These are phyloP conservation scores for Globisporangium megalacanthum DNA, from an alignment of 352 stramenopile genomes.

Conservation along the genomic window DNA sequence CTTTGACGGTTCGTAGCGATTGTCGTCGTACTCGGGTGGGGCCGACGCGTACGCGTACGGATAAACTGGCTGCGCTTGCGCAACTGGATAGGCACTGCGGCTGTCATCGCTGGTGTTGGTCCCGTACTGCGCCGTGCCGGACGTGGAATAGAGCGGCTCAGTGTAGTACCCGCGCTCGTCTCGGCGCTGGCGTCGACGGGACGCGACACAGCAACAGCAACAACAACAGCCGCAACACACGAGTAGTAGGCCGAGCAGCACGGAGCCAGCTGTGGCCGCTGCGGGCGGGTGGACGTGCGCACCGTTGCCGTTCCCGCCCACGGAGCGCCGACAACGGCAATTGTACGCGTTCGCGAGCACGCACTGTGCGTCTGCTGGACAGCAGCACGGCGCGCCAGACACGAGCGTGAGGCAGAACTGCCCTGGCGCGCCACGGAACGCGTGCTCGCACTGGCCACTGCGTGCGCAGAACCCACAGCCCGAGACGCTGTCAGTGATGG, in stretches of 20 bases:
- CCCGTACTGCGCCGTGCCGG: slow-evolving; percentile 30
- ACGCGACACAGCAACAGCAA: slow-evolving; percentile 36
- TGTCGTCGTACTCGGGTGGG: slow-evolving; percentile 17
- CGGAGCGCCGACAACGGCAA: slow-evolving; percentile 43
- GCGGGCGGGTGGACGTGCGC: slow-evolving; percentile 11
- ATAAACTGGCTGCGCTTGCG: slow-evolving; percentile 20
- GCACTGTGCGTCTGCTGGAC: slow-evolving; percentile 48
- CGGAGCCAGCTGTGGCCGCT: slow-evolving; percentile 15
- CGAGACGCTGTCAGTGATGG: slow-evolving; percentile 14
- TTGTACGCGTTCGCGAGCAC: slow-evolving; percentile 43
- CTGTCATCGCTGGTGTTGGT: slow-evolving; percentile 13
- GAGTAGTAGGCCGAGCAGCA: slow-evolving; percentile 22
- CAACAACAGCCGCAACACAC: slow-evolving; percentile 52
- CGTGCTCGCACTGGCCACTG: slow-evolving; percentile 53
- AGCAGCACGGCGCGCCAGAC: slow-evolving; percentile 57
- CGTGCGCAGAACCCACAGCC: slow-evolving; percentile 58
- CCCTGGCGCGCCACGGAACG: slow-evolving; percentile 46
- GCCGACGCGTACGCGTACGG: slow-evolving; percentile 50
- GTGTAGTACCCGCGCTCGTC: slow-evolving; percentile 25
- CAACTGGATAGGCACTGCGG: neutral
- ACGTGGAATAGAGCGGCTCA: slow-evolving; percentile 23
- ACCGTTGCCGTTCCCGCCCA: slow-evolving; percentile 5
- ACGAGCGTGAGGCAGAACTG: slow-evolving; percentile 62
- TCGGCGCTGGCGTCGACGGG: slow-evolving; percentile 17
- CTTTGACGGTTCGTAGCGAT: slow-evolving; percentile 5